phyloP scores from a whole-genome alignment of 1,139 yeast genomes.

The Hemisphaericaspora lyxosophila region DNA sequence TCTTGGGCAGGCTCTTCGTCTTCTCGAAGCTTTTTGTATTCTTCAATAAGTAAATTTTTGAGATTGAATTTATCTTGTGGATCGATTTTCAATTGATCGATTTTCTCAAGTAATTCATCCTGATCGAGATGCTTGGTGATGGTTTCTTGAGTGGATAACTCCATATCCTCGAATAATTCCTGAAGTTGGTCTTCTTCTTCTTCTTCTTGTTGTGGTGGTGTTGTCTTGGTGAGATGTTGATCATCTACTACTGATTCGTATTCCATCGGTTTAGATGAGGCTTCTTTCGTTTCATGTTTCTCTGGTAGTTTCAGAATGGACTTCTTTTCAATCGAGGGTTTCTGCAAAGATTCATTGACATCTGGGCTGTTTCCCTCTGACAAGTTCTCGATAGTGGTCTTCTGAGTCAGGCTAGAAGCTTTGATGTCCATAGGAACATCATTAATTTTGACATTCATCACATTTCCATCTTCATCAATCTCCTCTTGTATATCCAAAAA shows the following conservation, averaged over 20 bases:
- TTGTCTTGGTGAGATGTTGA: not conserved
- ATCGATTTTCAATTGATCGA: conserved; percentile 40
- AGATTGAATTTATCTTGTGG: conserved; percentile 54
- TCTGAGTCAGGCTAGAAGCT: too few species aligned
- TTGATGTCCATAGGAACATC: conserved; percentile 12
- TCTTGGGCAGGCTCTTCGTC: conserved; percentile 5
- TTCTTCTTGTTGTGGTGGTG: conserved; percentile 5
- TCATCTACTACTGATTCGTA: conserved; percentile 1
- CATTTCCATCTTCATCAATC: conserved; percentile 75
- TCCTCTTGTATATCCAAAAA: conserved; percentile 82
- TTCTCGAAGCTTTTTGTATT: conserved; percentile 12
- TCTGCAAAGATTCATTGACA: too few species aligned
- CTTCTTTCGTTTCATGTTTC: conserved; percentile 1
- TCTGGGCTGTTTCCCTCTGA: too few species aligned
- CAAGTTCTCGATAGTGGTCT: not conserved
- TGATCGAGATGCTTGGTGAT: conserved; percentile 14
- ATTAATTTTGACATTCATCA: conserved; percentile 42
- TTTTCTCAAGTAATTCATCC: conserved; percentile 25
- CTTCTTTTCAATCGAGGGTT: too few species aligned
- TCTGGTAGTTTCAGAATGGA: conserved; percentile 2
- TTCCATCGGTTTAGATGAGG: not conserved
- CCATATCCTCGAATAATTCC: conserved; percentile 54
- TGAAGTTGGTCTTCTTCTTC: conserved; percentile 33
- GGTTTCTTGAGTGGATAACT: conserved; percentile 20
- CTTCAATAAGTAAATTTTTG: conserved; percentile 24